Evolutionary conservation across 768 basidiomycete genomes (phyloP), one percentile per base, ranked within the genome.

Genomic region (Dioszegia crocea): DNA sequence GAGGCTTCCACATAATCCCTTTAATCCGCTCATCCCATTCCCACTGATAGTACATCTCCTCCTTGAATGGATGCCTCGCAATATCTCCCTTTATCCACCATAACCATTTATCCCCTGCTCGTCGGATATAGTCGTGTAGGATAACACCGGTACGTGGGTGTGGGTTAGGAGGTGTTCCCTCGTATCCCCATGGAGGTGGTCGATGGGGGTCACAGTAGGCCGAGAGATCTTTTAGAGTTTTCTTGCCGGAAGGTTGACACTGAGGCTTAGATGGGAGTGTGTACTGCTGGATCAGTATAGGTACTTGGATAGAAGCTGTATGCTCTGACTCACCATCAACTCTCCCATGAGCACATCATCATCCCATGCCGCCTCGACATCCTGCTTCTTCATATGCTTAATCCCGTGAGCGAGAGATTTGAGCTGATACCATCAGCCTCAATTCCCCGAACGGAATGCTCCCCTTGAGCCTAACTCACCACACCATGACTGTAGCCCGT

Each of bases 281-380:
- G 45, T 46, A 46, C n/a, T n/a, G n/a, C n/a, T n/a, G n/a, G n/a
- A n/a, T n/a, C n/a, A n/a, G n/a, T n/a, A n/a, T n/a, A n/a, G n/a
- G n/a, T n/a, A n/a, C n/a, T n/a, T n/a, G n/a, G n/a, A n/a, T n/a
- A n/a, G n/a, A n/a, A n/a, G n/a, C n/a, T n/a, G n/a, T n/a, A n/a
- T n/a, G n/a, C n/a, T n/a, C n/a, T n/a, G n/a, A n/a, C n/a, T n/a
- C n/a, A n/a, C n/a, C 64, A 66, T 66, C 19, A 66, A 14, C 33
- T 66, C 64, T 6, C 64, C 64, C 17, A 54, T 66, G 21, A 66
- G 44, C 11, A 66, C 64, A 43, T 66, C 64, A 43, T 66, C 64
- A 26, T 66, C 64, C 40, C 46, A 66, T 23, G 40, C 50, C 19
- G 9, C 23, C 26, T 62, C 49, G 40, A 62, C 56, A 21, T 66